Percentiles rank a stretch among this genome's conserved stretches.
Evolutionary conservation across 306 rosid genomes (phyloP).

Genomic region (Elaeagnus macrophylla): DNA sequence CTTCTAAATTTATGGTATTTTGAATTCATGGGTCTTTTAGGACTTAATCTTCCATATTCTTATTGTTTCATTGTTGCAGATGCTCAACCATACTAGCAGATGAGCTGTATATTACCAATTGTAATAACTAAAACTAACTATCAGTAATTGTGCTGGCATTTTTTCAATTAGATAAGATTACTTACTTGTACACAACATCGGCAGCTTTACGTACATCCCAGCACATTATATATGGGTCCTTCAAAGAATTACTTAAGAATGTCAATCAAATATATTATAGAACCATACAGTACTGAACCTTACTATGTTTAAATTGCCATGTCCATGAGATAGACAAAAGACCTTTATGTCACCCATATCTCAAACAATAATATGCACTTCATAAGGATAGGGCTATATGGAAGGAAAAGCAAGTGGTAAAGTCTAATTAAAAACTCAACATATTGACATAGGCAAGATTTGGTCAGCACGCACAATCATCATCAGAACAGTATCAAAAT

Average conservation of each 20-base stretch:
- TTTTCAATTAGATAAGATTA: constrained; percentile 14
- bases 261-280: constrained; percentile 8
- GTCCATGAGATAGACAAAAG: not conserved
- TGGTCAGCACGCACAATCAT: not conserved
- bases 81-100: not conserved
- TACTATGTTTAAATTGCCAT: not conserved
- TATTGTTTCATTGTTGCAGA: no score
- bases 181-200: constrained; percentile 88
- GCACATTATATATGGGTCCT: constrained; percentile 96
- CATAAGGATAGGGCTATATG: not conserved
- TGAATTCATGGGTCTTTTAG: no score
- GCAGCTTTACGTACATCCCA: constrained; percentile 96
- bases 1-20: no score
- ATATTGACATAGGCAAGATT: not conserved
- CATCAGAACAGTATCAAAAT: not conserved
- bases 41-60: no score
- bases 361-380: not conserved
- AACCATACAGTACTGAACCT: not conserved
- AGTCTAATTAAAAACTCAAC: no score
- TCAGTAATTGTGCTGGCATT: constrained; percentile 2
- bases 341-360: not conserved
- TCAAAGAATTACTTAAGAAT: constrained; percentile 27
- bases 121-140: constrained; percentile 11
- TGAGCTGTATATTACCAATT: not conserved
- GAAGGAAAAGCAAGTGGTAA: not conserved